These are phyloP conservation scores for Angophora floribunda DNA, from an alignment of 345 rosid species.

Conservation along the genomic window DNA sequence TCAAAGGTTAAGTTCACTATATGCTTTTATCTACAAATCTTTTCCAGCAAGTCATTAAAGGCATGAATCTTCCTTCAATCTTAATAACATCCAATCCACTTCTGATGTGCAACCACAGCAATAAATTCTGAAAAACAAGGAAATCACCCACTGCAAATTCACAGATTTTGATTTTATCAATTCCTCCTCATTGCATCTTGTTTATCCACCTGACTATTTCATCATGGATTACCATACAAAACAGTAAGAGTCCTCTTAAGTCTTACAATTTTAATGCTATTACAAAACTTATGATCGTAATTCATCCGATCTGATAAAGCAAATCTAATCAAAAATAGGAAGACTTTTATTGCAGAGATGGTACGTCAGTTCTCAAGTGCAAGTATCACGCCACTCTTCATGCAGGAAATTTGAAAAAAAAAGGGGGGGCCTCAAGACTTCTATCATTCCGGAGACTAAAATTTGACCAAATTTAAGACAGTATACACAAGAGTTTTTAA, in stretches of 20 bases:
- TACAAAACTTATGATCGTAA: not conserved
- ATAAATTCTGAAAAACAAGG: not conserved
- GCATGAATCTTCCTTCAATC: not conserved
- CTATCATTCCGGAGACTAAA: not conserved
- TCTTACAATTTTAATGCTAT: not conserved
- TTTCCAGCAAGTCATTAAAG: not conserved
- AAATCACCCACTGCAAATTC: not conserved
- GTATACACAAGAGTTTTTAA: not conserved
- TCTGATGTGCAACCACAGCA: not conserved
- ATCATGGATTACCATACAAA: not conserved
- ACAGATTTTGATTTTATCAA: not conserved
- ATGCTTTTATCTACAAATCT: not conserved
- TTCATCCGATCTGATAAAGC: not conserved
- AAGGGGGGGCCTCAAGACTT: not conserved
- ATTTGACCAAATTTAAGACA: not conserved
- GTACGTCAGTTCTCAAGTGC: not conserved
- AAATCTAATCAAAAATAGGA: not conserved
- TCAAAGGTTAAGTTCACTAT: not conserved
- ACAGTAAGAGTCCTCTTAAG: not conserved
- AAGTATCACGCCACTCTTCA: not conserved
- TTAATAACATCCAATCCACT: not conserved
- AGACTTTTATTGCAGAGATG: not conserved
- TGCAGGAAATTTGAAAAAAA: not conserved
- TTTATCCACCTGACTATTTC: not conserved
- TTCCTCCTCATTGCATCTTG: not conserved